A percentile compares a stretch with the other conserved stretches of the same genome.
phyloP scores from a whole-genome alignment of 2,329 filamentous ascomycete genomes.

The Colletotrichum musicola region DNA sequence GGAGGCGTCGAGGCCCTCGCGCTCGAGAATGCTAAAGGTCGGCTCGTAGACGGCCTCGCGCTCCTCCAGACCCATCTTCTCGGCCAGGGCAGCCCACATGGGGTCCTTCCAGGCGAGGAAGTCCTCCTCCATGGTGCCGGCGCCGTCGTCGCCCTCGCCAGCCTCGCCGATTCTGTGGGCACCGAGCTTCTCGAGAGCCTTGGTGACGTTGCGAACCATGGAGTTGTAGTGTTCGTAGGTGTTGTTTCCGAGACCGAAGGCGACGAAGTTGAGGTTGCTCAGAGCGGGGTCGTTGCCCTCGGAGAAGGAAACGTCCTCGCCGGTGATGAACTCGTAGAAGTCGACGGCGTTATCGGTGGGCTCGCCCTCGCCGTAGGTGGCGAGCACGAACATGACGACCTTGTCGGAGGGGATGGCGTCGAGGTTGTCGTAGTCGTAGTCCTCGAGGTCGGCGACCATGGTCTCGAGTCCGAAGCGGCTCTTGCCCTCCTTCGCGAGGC shows the following conservation, averaged over 20 bases:
- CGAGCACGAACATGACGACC: constrained; percentile 93
- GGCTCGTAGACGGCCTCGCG: constrained; percentile 97
- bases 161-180: constrained; percentile 86
- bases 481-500: constrained; percentile 96
- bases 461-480: constrained; percentile 96
- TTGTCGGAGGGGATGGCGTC: constrained; percentile 91
- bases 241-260: constrained; percentile 98
- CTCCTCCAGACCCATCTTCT: constrained; percentile 90
- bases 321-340: constrained; percentile 95
- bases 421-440: constrained; percentile 96
- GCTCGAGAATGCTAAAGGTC: constrained; percentile 85
- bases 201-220: constrained; percentile 94
- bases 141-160: constrained; percentile 96
- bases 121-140: constrained; percentile 99
- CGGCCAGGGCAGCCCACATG: constrained; percentile 91
- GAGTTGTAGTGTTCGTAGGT: constrained; percentile 99
- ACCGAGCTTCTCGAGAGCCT: constrained; percentile 83
- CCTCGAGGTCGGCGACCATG: constrained; percentile 97
- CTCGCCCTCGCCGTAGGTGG: constrained; percentile 98
- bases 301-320: constrained; percentile 85
- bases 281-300: constrained; percentile 81
- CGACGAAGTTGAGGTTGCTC: constrained; percentile 88
- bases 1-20: constrained; percentile 78
- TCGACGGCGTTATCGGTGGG: constrained; percentile 99
- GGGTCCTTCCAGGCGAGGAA: constrained; percentile 99